These are phyloP conservation scores for Nicotiana attenuata DNA, from an alignment of 257 asterid species.

Conservation along the genomic window DNA sequence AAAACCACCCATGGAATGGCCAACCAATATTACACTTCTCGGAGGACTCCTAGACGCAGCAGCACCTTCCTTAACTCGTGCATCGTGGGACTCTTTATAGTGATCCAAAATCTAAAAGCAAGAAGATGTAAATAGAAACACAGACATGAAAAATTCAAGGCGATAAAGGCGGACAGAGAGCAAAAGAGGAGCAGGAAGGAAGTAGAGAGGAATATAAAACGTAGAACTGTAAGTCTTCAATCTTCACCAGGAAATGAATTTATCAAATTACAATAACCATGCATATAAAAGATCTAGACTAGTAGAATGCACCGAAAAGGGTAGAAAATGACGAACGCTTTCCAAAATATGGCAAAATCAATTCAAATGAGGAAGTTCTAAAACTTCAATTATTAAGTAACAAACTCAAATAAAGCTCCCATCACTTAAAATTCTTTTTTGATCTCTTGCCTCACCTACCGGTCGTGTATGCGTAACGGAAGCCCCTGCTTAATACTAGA, in stretches of 20 bases:
- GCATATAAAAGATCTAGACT: neutral
- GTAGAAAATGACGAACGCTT: too few species aligned
- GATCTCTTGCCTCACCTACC: neutral
- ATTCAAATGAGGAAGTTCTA: neutral
- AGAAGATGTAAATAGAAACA: slow-evolving; percentile 3
- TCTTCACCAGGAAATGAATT: neutral
- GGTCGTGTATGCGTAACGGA: neutral
- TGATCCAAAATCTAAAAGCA: slow-evolving; percentile 64
- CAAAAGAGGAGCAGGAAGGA: neutral
- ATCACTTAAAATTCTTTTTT: neutral
- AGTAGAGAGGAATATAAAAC: neutral
- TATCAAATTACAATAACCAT: neutral
- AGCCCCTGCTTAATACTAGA: neutral
- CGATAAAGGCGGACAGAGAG: neutral
- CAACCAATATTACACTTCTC: slow-evolving; percentile 87
- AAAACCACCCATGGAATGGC: slow-evolving; percentile 99
- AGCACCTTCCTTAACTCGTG: slow-evolving; percentile 66
- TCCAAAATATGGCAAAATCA: neutral
- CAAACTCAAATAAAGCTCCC: neutral
- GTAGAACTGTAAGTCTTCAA: neutral
- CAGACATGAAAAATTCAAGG: neutral
- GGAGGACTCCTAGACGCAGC: slow-evolving; percentile 54
- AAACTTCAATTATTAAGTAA: neutral
- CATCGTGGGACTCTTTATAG: slow-evolving; percentile 62
- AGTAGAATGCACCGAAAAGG: too few species aligned